Percentiles rank a stretch among this genome's conserved stretches.
phyloP scores from a whole-genome alignment of 2,329 filamentous ascomycete genomes.

The Scedosporium minutisporum region DNA sequence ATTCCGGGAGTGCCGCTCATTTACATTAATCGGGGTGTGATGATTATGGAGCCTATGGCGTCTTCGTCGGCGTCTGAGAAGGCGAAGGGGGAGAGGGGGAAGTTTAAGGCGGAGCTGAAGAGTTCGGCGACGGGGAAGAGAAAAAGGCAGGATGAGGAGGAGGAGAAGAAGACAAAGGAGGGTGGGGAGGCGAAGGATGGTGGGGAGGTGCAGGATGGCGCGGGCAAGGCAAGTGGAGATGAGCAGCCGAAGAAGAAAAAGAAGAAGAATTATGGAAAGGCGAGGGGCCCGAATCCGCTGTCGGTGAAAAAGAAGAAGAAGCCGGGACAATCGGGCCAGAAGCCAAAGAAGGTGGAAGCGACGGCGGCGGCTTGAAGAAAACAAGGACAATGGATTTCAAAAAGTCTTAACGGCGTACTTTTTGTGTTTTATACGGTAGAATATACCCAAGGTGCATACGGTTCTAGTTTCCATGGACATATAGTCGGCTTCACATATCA shows the following conservation, averaged over 20 bases:
- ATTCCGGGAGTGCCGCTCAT: conserved; percentile 66
- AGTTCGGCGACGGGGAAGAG: conserved; percentile 26
- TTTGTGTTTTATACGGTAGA: neutral
- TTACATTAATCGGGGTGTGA: conserved; percentile 70
- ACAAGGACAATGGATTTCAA: neutral
- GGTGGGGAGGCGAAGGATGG: conserved; percentile 12
- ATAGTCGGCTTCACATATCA: too few relatives aligned
- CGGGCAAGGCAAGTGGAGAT: conserved; percentile 9
- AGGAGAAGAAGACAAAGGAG: conserved; percentile 28
- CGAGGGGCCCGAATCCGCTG: conserved; percentile 62
- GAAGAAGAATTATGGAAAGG: conserved; percentile 44
- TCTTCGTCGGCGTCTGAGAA: conserved; percentile 52
- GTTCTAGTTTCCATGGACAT: neutral
- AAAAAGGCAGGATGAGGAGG: conserved; percentile 22
- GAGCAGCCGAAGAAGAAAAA: conserved; percentile 38
- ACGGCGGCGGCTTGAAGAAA: conserved; percentile 11
- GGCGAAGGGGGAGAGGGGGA: conserved; percentile 60
- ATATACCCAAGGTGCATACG: neutral
- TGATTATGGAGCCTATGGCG: conserved; percentile 65
- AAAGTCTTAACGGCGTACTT: neutral
- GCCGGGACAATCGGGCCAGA: conserved; percentile 4
- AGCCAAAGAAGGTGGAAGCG: conserved; percentile 8
- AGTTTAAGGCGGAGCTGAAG: conserved; percentile 62
- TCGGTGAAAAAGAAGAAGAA: conserved; percentile 60
- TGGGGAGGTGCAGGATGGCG: conserved; percentile 15